These are phyloP conservation scores for Pythium myriotylum DNA, from an alignment of 352 stramenopile species.

Conservation along the genomic window DNA sequence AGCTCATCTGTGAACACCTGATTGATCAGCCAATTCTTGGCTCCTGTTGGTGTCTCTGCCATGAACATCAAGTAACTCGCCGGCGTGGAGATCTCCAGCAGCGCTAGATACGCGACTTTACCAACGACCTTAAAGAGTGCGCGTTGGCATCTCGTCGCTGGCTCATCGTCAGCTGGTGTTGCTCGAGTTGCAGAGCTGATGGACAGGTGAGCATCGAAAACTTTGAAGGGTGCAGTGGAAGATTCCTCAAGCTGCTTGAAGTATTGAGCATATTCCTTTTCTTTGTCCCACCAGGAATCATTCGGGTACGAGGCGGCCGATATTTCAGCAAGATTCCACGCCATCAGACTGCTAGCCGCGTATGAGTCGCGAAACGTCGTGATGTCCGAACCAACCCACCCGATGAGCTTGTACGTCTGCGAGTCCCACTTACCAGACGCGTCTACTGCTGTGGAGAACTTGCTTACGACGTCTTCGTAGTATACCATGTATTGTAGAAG, in stretches of 20 bases:
- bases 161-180: too few relatives aligned
- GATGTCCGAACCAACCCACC: slow-evolving; percentile 35
- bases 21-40: slow-evolving; percentile 40
- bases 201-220: slow-evolving; percentile 31
- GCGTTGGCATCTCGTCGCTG: slow-evolving; percentile 45
- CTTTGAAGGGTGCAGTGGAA: slow-evolving; percentile 29
- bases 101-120: slow-evolving; percentile 40
- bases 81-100: slow-evolving; percentile 39
- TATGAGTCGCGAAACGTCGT: slow-evolving; percentile 42
- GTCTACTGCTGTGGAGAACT: slow-evolving; percentile 16
- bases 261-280: slow-evolving; percentile 32
- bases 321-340: slow-evolving; percentile 35
- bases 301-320: neutral
- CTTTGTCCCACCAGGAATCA: slow-evolving; percentile 40
- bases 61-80: slow-evolving; percentile 56
- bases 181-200: slow-evolving; percentile 29
- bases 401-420: slow-evolving; percentile 44
- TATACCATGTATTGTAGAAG: slow-evolving; percentile 46
- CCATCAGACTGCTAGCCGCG: slow-evolving; percentile 34
- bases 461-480: slow-evolving; percentile 39
- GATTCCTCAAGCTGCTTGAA: slow-evolving; percentile 34
- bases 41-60: slow-evolving; percentile 34
- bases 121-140: slow-evolving; percentile 48
- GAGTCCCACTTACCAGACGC: slow-evolving; percentile 23
- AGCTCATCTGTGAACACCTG: slow-evolving; percentile 36